These are phyloP conservation scores for Cladobotryum mycophilum DNA, from an alignment of 2,329 filamentous ascomycete genomes.

Conservation along the genomic window DNA sequence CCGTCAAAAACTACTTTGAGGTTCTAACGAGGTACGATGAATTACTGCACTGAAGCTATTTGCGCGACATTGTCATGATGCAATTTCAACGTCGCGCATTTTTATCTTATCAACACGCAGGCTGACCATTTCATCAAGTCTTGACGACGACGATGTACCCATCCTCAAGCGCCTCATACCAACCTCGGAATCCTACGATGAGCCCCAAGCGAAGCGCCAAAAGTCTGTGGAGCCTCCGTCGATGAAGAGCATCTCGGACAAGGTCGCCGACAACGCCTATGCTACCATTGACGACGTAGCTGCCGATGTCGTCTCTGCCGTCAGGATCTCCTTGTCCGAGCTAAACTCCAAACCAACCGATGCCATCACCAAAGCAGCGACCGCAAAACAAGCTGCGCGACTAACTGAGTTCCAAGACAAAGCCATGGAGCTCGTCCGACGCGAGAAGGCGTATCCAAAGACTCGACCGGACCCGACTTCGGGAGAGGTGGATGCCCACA, in stretches of 20 bases:
- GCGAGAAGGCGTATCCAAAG: slow-evolving; percentile 50
- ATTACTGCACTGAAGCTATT: not conserved
- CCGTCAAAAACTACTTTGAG: slow-evolving; percentile 33
- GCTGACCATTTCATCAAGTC: slow-evolving; percentile 36
- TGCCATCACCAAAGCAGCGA: slow-evolving; percentile 20
- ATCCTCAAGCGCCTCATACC: slow-evolving; percentile 50
- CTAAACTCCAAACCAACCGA: slow-evolving; percentile 32
- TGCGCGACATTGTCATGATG: not conserved
- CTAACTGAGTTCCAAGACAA: slow-evolving; percentile 55
- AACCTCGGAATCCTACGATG: slow-evolving; percentile 35
- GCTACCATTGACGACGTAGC: slow-evolving; percentile 60
- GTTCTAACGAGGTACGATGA: slow-evolving; percentile 32
- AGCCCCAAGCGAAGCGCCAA: slow-evolving; percentile 55
- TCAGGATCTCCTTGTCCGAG: slow-evolving; percentile 43
- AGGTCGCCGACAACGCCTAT: slow-evolving; percentile 46
- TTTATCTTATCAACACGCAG: not conserved
- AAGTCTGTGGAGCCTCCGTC: slow-evolving; percentile 44
- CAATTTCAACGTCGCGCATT: not conserved
- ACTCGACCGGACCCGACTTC: slow-evolving; percentile 32
- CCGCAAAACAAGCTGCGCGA: slow-evolving; percentile 34
- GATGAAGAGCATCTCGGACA: slow-evolving; percentile 45
- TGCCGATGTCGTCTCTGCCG: slow-evolving; percentile 45
- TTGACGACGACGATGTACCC: slow-evolving; percentile 48
- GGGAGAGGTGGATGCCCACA: slow-evolving; percentile 33
- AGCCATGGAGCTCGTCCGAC: slow-evolving; percentile 55